Base-by-base conservation (phyloP, 169 alveolate genomes). In the Cryptosporidium canis region DNA sequence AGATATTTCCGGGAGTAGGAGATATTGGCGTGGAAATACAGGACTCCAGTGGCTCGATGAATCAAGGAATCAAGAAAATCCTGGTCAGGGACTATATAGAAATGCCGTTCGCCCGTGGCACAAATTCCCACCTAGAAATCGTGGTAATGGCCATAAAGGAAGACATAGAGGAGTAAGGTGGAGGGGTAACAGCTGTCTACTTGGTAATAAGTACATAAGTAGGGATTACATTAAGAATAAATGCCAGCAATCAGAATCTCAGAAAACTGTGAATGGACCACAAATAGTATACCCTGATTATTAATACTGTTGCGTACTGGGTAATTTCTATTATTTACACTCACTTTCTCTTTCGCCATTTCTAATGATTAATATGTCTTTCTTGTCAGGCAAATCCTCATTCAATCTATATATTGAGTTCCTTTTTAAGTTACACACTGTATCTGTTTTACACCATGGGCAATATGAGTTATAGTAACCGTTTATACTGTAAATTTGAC, bases 21-120 rank as follows among this genome's bases (percentile, higher is more conserved):
- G 91, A 55, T 91, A 68, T 53, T 93, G 94, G 18, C 71, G 94
- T 61, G 94, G 94, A 45, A 18, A 29, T 55, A 31, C 63, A 37
- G 91, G 91, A 12, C 56, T 83, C 33, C 91, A 83, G 56, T 83
- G 91, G 91, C 67, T 85, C 18, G 91, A 83, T 55, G 91, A 83
- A 47, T 35, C 67, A 45, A 61, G 85, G 47, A 66, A 6, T 45
- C 51, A 67, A 21, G 18, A 31, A 44, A 85, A 83, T 66, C 85
- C 70, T 9, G 84, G 45, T 21, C 67, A 85, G 8, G 24, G 58
- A 21, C 66, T 58, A 16, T 61, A 77, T 5, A 44, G 14, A 56
- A 35, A 4, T 21, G 39, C n/a, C n/a, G n/a, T n/a, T n/a, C n/a
- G n/a, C n/a, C n/a, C n/a, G n/a, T n/a, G n/a, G n/a, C 11, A 21